These are phyloP conservation scores for Coriaria nepalensis DNA, from an alignment of 306 rosid species.

Conservation along the genomic window DNA sequence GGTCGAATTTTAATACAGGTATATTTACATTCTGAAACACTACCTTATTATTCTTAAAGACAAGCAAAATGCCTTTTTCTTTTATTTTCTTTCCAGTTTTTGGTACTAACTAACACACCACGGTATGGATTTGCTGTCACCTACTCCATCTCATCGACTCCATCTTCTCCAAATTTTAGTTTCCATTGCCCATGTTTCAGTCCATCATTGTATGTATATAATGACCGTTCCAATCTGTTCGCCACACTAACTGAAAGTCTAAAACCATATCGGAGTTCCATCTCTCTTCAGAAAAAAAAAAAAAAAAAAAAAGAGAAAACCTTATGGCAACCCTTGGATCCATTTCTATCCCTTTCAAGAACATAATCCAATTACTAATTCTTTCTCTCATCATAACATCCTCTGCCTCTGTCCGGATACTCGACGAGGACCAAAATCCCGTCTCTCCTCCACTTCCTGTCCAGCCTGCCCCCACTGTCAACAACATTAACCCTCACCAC, in stretches of 20 bases:
- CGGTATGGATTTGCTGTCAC: conserved; percentile 15
- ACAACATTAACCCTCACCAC: conserved; percentile 13
- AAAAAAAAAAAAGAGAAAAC: not conserved
- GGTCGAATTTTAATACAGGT: not conserved
- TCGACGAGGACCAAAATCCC: conserved; percentile 18
- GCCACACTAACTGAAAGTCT: too few relatives aligned
- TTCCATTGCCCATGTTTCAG: not conserved
- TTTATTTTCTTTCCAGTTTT: not conserved
- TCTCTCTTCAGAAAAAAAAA: too few relatives aligned
- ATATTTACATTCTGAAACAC: not conserved
- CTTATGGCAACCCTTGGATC: conserved; percentile 20
- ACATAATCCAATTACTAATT: conserved; percentile 14
- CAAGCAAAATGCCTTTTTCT: not conserved
- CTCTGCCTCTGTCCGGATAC: conserved; percentile 25
- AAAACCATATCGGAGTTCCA: too few relatives aligned
- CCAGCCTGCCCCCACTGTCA: conserved; percentile 8
- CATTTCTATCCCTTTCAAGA: conserved; percentile 4
- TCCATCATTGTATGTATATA: not conserved
- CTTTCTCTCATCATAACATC: conserved; percentile 15
- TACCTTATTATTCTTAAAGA: not conserved
- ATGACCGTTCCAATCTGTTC: not conserved
- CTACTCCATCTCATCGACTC: conserved; percentile 42
- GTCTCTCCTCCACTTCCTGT: conserved; percentile 18
- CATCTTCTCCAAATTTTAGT: conserved; percentile 9
- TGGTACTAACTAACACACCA: conserved; percentile 23